These are phyloP conservation scores for Suillus brevipes DNA, from an alignment of 768 basidiomycete species.

Conservation along the genomic window DNA sequence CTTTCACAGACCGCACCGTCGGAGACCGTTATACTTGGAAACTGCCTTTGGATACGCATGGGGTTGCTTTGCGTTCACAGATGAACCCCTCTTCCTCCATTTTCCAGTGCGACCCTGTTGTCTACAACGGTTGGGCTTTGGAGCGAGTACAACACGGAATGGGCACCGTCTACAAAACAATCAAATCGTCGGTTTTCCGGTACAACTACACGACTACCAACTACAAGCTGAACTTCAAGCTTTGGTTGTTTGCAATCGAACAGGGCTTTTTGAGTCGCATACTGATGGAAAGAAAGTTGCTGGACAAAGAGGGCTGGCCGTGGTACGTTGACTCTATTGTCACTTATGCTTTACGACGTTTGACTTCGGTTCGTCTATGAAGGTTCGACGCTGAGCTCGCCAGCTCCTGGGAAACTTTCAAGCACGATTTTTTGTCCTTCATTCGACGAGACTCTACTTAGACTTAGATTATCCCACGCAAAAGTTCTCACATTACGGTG, in stretches of 20 bases:
- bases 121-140: constrained; percentile 12
- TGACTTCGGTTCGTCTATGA: neutral
- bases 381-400: constrained; percentile 4
- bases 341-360: too few species aligned
- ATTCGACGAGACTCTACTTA: neutral
- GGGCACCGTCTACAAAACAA: constrained; percentile 3
- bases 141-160: neutral
- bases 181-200: constrained; percentile 7
- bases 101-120: constrained; percentile 12
- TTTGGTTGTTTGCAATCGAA: neutral
- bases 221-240: constrained; percentile 1
- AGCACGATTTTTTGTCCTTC: neutral
- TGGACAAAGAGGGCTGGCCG: neutral
- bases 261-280: constrained; percentile 1
- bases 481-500: neutral
- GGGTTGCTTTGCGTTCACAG: constrained; percentile 2
- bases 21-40: constrained; percentile 31
- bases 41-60: constrained; percentile 21
- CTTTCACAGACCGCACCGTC: constrained; percentile 23
- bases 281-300: neutral
- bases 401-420: neutral
- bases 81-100: constrained; percentile 6
- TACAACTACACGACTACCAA: constrained; percentile 10
- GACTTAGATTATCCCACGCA: neutral
- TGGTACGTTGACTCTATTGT: neutral